Percentiles rank a stretch among this genome's conserved stretches.
These are phyloP conservation scores for Lactarius akahatsu DNA, from an alignment of 768 basidiomycete genomes.

Conservation along the genomic window DNA sequence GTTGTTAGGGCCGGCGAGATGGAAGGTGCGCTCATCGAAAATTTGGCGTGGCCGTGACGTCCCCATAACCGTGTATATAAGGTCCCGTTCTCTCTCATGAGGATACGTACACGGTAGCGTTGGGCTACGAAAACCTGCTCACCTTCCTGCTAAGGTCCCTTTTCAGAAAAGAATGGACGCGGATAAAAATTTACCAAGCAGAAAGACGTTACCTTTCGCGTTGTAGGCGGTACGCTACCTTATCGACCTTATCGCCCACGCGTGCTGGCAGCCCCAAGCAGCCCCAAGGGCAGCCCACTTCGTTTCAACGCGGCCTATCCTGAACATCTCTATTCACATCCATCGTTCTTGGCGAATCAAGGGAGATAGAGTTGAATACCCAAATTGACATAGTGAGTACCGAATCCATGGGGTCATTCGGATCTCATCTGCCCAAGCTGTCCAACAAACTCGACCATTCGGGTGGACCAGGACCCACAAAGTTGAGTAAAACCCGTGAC, in stretches of 20 bases:
- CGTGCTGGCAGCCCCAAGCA: conserved; percentile 8
- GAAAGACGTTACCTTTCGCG: conserved; percentile 14
- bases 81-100: conserved; percentile 7
- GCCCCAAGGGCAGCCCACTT: conserved; percentile 17
- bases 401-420: not conserved
- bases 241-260: not conserved
- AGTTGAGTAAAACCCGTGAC: conserved; percentile 5
- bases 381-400: not conserved
- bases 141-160: too few relatives aligned
- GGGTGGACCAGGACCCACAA: conserved; percentile 10
- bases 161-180: conserved; percentile 1
- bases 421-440: not conserved
- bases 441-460: conserved; percentile 13
- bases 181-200: conserved; percentile 12
- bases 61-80: not conserved
- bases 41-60: not conserved
- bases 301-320: conserved; percentile 18
- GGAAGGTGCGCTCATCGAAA: conserved; percentile 8
- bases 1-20: conserved; percentile 7
- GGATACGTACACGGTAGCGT: conserved; percentile 2
- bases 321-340: conserved; percentile 9
- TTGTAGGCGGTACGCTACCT: not conserved
- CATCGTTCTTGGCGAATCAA: conserved; percentile 9
- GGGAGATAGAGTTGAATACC: conserved; percentile 2
- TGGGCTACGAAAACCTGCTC: too few relatives aligned